Conservation (phyloP, 352 stramenopile genomes). For the Pythium rhizo-oryzae region DNA sequence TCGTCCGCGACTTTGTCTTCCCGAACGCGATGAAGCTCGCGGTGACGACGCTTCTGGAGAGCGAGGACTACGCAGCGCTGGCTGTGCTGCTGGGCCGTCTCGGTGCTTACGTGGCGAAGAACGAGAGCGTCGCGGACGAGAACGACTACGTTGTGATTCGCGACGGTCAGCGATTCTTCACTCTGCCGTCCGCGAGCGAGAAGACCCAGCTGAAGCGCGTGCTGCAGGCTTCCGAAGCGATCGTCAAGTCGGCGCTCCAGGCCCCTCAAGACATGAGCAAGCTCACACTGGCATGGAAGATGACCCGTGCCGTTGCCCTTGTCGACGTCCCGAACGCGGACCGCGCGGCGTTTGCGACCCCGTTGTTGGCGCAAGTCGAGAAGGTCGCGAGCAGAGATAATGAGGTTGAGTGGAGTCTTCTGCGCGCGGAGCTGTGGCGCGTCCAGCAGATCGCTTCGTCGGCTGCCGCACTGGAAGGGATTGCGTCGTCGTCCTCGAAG, state of each 20-base stretch:
- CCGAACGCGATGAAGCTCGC: slow-evolving; percentile 58
- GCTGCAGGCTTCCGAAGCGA: not conserved
- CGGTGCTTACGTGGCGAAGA: slow-evolving; percentile 46
- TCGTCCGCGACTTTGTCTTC: slow-evolving; percentile 60
- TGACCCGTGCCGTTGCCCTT: slow-evolving; percentile 59
- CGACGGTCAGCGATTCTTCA: slow-evolving; percentile 45
- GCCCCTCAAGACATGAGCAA: slow-evolving; percentile 15
- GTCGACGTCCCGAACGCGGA: slow-evolving; percentile 45
- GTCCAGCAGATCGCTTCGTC: slow-evolving; percentile 51
- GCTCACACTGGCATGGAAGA: slow-evolving; percentile 68
- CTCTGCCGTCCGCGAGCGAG: not conserved
- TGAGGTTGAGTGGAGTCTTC: slow-evolving; percentile 12
- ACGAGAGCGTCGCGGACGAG: slow-evolving; percentile 52
- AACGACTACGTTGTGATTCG: slow-evolving; percentile 50
- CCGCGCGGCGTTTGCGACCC: slow-evolving; percentile 44
- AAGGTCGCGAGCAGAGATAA: slow-evolving; percentile 17
- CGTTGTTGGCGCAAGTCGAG: slow-evolving; percentile 35
- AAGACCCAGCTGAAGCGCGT: slow-evolving; percentile 1
- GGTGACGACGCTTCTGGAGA: slow-evolving; percentile 44
- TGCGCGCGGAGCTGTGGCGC: slow-evolving; percentile 75
- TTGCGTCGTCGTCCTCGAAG: not conserved
- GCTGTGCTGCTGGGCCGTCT: slow-evolving; percentile 57
- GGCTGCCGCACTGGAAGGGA: too few species aligned
- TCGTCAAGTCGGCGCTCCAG: slow-evolving; percentile 11
- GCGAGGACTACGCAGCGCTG: slow-evolving; percentile 47